Conservation (phyloP, 2,329 filamentous ascomycete genomes). For the Boeremia exigua region DNA sequence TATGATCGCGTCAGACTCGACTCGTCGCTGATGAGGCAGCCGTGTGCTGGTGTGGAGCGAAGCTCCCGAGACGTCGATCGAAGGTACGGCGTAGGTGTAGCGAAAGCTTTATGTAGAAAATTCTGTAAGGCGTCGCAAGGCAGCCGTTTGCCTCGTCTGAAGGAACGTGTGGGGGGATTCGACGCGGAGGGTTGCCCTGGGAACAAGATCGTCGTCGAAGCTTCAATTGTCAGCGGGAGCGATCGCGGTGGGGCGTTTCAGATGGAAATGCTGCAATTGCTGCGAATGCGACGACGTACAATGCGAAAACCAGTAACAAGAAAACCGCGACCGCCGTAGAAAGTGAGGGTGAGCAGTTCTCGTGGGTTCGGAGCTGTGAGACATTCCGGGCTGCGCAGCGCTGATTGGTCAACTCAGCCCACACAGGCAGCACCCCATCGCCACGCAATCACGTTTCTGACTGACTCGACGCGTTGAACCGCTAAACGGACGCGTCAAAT, state of each 20-base stretch:
- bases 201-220: slow-evolving; percentile 20
- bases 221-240: slow-evolving; percentile 23
- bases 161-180: slow-evolving; percentile 13
- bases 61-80: background rate
- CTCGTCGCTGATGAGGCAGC: background rate
- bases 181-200: slow-evolving; percentile 31
- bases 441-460: slow-evolving; percentile 15
- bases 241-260: background rate
- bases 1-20: background rate
- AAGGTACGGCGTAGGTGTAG: background rate
- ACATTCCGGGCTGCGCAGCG: slow-evolving; percentile 9
- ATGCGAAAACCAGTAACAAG: slow-evolving; percentile 16
- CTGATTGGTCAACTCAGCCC: slow-evolving; percentile 11
- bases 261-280: slow-evolving; percentile 19
- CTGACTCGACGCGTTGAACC: slow-evolving; percentile 5
- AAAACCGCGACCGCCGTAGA: slow-evolving; percentile 19
- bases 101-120: slow-evolving; percentile 4
- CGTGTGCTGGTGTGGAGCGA: background rate
- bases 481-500: slow-evolving; percentile 1
- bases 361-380: slow-evolving; percentile 26
- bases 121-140: slow-evolving; percentile 12
- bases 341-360: slow-evolving; percentile 22
- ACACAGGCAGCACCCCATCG: slow-evolving; percentile 14
- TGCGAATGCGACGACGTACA: slow-evolving; percentile 16
- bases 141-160: slow-evolving; percentile 27